Base-by-base conservation (phyloP, 441 rosid species). In the Hura crepitans region DNA sequence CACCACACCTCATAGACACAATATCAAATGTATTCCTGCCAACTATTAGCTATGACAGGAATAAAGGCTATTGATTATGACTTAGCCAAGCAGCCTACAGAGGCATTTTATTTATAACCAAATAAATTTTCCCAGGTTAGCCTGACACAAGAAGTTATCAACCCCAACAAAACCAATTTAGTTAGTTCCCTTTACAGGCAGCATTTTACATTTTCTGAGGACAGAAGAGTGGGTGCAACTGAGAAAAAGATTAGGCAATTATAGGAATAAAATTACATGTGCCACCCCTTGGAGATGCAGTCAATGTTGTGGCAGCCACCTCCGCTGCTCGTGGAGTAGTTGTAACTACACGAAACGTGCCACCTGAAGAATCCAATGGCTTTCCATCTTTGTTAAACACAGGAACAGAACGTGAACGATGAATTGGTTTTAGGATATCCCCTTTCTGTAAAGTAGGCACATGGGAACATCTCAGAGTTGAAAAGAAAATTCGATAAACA, bases 361-460 rank as follows among this genome's bases (percentile, higher is more conserved):
- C 83, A 45, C 81, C 78, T 45, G 76, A 72, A 49, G 87, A 72
- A 73, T 84, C 85, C 65, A 66, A 55, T 62, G 81, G 87, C 64
- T 66, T 82, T 72, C 82, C 92, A 43, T 87, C 91, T 84, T 92
- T 82, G 75, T 68, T 78, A 53, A 91, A 77, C 71, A 74, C 84
- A 6, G 99, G 98, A 57, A 96, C 96, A 33, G 99, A 95, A 56
- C 61, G 95, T 62, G 99, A 95, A 15, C 97, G 93, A 76, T 86
- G 95, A 35, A 95, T 88, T 58, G 95, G 85, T 66, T 68, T 47
- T 77, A 63, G 68, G 66, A 76, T 72, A 61, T 82, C 85, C 66
- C 81, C 85, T 80, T 84, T 88, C 99, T 95, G 93, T 65, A 71
- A 77, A 76, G 67, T 37, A 62, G 72, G 46, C 28, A 72, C 79